These are phyloP conservation scores for Wickerhamiella hasegawae DNA, from an alignment of 805 yeast genomes.

Conservation along the genomic window DNA sequence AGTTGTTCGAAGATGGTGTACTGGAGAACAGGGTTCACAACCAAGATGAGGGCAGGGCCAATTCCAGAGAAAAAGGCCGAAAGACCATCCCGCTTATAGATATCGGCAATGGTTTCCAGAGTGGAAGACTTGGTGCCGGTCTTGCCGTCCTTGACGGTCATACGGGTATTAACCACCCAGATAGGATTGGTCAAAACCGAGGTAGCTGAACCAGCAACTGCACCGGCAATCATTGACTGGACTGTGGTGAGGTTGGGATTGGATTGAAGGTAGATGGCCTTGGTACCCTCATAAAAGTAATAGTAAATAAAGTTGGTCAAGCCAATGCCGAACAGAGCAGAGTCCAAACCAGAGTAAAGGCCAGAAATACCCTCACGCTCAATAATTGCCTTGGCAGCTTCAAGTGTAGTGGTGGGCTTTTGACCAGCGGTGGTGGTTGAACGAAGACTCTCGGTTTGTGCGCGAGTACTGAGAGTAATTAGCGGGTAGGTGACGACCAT, in stretches of 20 bases:
- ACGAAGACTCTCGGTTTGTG: conserved; percentile 45
- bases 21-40: conserved; percentile 78
- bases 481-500: conserved; percentile 82
- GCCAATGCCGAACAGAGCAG: conserved; percentile 75
- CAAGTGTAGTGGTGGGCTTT: conserved; percentile 17
- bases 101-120: conserved; percentile 40
- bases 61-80: conserved; percentile 68
- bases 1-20: conserved; percentile 83
- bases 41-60: conserved; percentile 73
- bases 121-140: conserved; percentile 29
- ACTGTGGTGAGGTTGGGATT: conserved; percentile 28
- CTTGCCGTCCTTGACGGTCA: conserved; percentile 38
- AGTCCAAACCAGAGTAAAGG: conserved; percentile 71
- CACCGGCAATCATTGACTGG: conserved; percentile 63
- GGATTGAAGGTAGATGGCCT: conserved; percentile 18
- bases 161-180: conserved; percentile 89
- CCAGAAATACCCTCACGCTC: conserved; percentile 48
- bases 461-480: conserved; percentile 71
- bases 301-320: conserved; percentile 79
- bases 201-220: conserved; percentile 76
- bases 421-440: conserved; percentile 10
- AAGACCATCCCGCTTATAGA: conserved; percentile 56
- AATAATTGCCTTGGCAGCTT: conserved; percentile 33
- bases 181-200: conserved; percentile 76
- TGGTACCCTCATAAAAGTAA: conserved; percentile 70